A percentile compares a stretch with the other conserved stretches of the same genome.
Conservation (phyloP, 1,284 basidiomycete genomes). For the Vanrija sp. region DNA sequence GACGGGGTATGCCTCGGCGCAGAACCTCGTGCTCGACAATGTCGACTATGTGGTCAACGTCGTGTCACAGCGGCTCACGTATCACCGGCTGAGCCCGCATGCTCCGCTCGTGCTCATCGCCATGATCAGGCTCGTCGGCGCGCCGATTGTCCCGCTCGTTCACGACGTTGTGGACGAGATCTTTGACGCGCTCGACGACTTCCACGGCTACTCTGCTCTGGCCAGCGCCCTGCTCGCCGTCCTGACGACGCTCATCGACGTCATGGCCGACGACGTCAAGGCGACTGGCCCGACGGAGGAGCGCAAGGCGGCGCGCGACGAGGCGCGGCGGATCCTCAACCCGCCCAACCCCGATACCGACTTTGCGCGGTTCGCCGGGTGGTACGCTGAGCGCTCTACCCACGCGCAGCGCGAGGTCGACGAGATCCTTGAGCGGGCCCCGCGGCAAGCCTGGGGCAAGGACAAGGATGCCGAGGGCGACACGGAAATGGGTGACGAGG, state of each 20-base stretch:
- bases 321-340: conserved; percentile 45
- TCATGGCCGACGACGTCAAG: conserved; percentile 65
- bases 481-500: conserved; percentile 3
- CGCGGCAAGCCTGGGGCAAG: conserved; percentile 50
- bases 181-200: conserved; percentile 88
- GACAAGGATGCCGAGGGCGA: conserved; percentile 23
- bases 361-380: conserved; percentile 57
- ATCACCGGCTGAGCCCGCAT: conserved; percentile 63
- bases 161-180: conserved; percentile 91
- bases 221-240: conserved; percentile 55
- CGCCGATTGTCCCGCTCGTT: conserved; percentile 75
- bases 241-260: conserved; percentile 80
- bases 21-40: conserved; percentile 80
- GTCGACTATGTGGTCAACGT: conserved; percentile 91
- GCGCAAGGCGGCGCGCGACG: conserved; percentile 22
- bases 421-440: conserved; percentile 60
- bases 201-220: conserved; percentile 71
- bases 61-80: conserved; percentile 71
- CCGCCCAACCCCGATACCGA: conserved; percentile 39
- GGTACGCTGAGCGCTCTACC: conserved; percentile 59
- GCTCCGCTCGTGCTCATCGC: conserved; percentile 64
- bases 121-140: conserved; percentile 77
- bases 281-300: conserved; percentile 39
- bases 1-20: conserved; percentile 74
- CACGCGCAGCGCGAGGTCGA: conserved; percentile 39